Conservation (phyloP, 768 basidiomycete genomes). For the Piloderma croceum region DNA sequence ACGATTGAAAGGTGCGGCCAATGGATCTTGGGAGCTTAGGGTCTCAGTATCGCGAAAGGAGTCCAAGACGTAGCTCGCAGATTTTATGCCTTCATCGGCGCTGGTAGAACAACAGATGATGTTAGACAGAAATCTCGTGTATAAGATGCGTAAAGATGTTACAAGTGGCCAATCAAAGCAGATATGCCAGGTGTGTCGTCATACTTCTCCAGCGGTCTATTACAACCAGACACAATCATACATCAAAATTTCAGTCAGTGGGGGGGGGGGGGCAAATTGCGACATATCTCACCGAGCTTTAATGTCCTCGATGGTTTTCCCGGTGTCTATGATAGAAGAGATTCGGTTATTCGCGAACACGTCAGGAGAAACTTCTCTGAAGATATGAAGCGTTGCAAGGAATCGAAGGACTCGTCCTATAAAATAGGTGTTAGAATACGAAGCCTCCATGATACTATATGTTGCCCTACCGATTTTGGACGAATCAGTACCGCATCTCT, state of each 20-base stretch:
- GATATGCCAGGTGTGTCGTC: conserved; percentile 12
- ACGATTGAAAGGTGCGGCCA: conserved; percentile 19
- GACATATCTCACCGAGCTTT: background rate
- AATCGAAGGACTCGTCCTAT: conserved; percentile 22
- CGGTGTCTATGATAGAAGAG: conserved; percentile 5
- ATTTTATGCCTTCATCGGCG: conserved; percentile 72
- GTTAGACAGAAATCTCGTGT: background rate
- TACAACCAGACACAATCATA: background rate
- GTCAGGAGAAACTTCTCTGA: conserved; percentile 22
- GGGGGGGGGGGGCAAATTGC: background rate
- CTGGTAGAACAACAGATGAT: conserved; percentile 28
- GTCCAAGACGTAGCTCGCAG: conserved; percentile 71
- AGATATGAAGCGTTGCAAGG: conserved; percentile 26
- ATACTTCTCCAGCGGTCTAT: conserved; percentile 6
- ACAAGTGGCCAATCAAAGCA: conserved; percentile 17
- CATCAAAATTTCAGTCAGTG: too few species aligned
- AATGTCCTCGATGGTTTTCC: background rate
- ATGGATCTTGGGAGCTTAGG: conserved; percentile 5
- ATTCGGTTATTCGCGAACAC: conserved; percentile 25
- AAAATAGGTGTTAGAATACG: background rate
- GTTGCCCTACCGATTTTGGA: conserved; percentile 19
- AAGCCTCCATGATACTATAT: background rate
- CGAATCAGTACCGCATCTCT: conserved; percentile 14
- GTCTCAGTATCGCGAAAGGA: conserved; percentile 24
- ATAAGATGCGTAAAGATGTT: background rate